Conservation (phyloP, 495 filamentous ascomycete species). For the Aspergillus leporis region DNA sequence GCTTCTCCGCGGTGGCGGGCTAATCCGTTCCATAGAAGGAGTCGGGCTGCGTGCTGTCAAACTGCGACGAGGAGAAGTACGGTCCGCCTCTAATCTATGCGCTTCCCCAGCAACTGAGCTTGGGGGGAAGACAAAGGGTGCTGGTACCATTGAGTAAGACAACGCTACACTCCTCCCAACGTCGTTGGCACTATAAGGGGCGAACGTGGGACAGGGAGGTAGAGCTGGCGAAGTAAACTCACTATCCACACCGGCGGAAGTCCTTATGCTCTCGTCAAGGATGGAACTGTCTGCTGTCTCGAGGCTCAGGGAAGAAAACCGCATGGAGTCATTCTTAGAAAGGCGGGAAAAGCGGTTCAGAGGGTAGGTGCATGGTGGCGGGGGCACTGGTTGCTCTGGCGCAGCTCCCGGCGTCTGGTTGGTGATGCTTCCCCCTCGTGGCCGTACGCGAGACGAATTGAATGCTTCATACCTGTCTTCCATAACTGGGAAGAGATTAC, state of each 20-base stretch:
- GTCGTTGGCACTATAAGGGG: slow-evolving; percentile 46
- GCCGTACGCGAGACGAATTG: slow-evolving; percentile 26
- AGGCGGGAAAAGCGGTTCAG: slow-evolving; percentile 39
- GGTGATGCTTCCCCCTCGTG: slow-evolving; percentile 41
- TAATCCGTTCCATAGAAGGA: slow-evolving; percentile 25
- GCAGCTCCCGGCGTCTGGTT: slow-evolving; percentile 41
- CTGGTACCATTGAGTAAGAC: slow-evolving; percentile 25
- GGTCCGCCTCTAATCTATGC: slow-evolving; percentile 26
- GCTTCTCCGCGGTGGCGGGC: slow-evolving; percentile 34
- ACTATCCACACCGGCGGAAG: slow-evolving; percentile 28
- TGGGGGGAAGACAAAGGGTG: slow-evolving; percentile 33
- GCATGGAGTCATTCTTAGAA: slow-evolving; percentile 42
- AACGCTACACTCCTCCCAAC: slow-evolving; percentile 37
- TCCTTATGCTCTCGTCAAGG: slow-evolving; percentile 39
- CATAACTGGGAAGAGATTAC: slow-evolving; percentile 29
- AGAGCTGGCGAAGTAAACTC: slow-evolving; percentile 35
- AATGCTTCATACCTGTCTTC: slow-evolving; percentile 26
- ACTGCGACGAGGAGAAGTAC: slow-evolving; percentile 39
- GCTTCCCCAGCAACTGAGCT: slow-evolving; percentile 31
- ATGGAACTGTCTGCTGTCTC: slow-evolving; percentile 53
- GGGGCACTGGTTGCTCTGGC: slow-evolving; percentile 47
- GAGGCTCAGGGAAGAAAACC: slow-evolving; percentile 45
- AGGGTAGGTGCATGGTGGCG: slow-evolving; percentile 41
- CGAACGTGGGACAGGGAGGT: slow-evolving; percentile 41
- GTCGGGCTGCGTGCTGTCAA: slow-evolving; percentile 38